Conservation (phyloP, 129 eudicot genomes). For the Cynara cardunculus region DNA sequence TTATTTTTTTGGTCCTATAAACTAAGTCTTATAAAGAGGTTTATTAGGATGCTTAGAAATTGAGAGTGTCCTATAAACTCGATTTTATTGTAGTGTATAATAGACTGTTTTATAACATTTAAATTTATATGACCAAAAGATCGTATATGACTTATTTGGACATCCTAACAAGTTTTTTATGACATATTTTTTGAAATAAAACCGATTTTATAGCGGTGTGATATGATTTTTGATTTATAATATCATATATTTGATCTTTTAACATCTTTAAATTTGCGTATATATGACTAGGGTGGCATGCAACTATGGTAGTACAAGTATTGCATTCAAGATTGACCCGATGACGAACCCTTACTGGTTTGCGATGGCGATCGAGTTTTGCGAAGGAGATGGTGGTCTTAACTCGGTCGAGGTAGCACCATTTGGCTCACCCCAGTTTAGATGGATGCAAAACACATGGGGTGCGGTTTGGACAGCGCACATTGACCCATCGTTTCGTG, state of each 20-base stretch:
- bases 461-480: constrained; percentile 55
- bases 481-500: constrained; percentile 21
- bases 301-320: constrained; percentile 29
- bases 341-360: constrained; percentile 47
- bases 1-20: too few species aligned
- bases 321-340: constrained; percentile 43
- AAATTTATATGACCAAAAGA: background rate
- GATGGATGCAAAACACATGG: constrained; percentile 41
- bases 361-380: constrained; percentile 40
- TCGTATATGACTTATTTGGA: too few species aligned
- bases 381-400: constrained; percentile 42
- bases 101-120: background rate
- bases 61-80: too few species aligned
- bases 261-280: background rate
- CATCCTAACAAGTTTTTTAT: too few species aligned
- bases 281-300: constrained; percentile 32
- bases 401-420: constrained; percentile 29
- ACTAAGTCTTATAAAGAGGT: too few species aligned
- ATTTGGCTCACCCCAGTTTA: constrained; percentile 22
- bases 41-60: too few species aligned
- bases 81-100: too few species aligned
- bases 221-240: background rate
- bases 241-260: background rate
- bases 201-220: background rate
- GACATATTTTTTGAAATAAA: background rate